Percentiles rank a stretch among this genome's conserved stretches.
These are phyloP conservation scores for Pontederia paniculata DNA, from an alignment of 176 grass and related monocot genomes.

Conservation along the genomic window DNA sequence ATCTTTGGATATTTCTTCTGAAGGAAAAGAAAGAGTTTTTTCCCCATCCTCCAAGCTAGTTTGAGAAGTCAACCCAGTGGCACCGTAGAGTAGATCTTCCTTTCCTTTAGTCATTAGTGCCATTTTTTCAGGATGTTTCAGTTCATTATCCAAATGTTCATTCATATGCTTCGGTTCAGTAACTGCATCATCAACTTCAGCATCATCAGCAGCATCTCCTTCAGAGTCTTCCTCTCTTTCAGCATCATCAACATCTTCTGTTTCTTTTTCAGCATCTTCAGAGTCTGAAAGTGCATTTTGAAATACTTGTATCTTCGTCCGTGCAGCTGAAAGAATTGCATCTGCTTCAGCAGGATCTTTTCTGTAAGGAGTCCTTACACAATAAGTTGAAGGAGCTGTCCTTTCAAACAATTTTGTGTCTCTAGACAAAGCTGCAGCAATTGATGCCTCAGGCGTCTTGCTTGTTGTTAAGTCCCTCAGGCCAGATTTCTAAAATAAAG, in stretches of 20 bases:
- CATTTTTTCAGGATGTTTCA: conserved; percentile 21
- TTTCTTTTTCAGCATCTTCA: conserved; percentile 59
- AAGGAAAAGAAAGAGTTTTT: conserved; percentile 22
- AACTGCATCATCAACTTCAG: conserved; percentile 61
- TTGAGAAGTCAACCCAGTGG: conserved; percentile 10
- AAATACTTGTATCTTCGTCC: conserved; percentile 81
- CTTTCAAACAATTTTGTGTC: conserved; percentile 92
- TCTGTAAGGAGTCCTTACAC: conserved; percentile 68
- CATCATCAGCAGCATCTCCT: conserved; percentile 56
- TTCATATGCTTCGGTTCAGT: conserved; percentile 42
- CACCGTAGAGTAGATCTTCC: conserved; percentile 11
- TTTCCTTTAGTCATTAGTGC: conserved; percentile 17
- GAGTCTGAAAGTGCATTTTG: conserved; percentile 59
- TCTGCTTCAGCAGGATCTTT: conserved; percentile 84
- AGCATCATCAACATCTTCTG: conserved; percentile 50
- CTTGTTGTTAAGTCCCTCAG: conserved; percentile 95
- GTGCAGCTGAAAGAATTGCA: conserved; percentile 48
- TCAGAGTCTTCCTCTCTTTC: conserved; percentile 87
- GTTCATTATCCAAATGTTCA: conserved; percentile 14
- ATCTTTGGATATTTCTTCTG: conserved; percentile 28
- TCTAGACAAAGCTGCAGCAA: conserved; percentile 86
- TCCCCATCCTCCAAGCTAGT: conserved; percentile 18
- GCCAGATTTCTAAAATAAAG: conserved; percentile 63
- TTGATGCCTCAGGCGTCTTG: conserved; percentile 96
- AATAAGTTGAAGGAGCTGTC: conserved; percentile 91